Conservation (phyloP, 805 yeast species). For the Yarrowia alimentaria region DNA sequence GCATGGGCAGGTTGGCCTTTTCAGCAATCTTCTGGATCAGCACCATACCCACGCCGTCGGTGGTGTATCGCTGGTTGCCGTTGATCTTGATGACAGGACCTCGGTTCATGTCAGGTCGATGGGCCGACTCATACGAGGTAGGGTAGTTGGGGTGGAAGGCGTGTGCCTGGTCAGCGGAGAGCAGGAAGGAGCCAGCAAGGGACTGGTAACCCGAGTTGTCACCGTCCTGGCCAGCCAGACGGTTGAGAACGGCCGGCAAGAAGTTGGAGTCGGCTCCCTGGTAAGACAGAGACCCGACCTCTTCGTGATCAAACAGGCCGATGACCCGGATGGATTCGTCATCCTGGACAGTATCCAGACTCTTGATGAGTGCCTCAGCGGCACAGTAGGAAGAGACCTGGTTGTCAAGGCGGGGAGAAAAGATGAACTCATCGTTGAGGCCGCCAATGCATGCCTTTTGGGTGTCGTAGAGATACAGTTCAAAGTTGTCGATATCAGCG, state of each 20-base stretch:
- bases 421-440: conserved; percentile 81
- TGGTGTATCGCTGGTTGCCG: conserved; percentile 93
- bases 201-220: conserved; percentile 36
- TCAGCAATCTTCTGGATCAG: conserved; percentile 71
- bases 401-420: conserved; percentile 89
- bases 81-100: conserved; percentile 94
- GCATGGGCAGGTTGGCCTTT: conserved; percentile 71
- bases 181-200: conserved; percentile 65
- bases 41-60: conserved; percentile 87
- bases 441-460: conserved; percentile 87
- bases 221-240: conserved; percentile 50
- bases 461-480: conserved; percentile 78
- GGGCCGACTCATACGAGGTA: conserved; percentile 69
- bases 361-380: conserved; percentile 61
- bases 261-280: conserved; percentile 97
- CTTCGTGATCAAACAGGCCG: conserved; percentile 93
- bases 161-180: conserved; percentile 96
- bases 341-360: conserved; percentile 44
- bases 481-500: conserved; percentile 81
- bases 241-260: conserved; percentile 69
- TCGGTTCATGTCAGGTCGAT: conserved; percentile 74
- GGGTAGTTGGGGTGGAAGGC: conserved; percentile 94
- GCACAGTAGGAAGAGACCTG: conserved; percentile 85
- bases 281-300: conserved; percentile 87
- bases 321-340: conserved; percentile 67